Percentiles rank a stretch among this genome's conserved stretches.
phyloP scores from a whole-genome alignment of 495 filamentous ascomycete genomes.

The Alectoria sarmentosa region DNA sequence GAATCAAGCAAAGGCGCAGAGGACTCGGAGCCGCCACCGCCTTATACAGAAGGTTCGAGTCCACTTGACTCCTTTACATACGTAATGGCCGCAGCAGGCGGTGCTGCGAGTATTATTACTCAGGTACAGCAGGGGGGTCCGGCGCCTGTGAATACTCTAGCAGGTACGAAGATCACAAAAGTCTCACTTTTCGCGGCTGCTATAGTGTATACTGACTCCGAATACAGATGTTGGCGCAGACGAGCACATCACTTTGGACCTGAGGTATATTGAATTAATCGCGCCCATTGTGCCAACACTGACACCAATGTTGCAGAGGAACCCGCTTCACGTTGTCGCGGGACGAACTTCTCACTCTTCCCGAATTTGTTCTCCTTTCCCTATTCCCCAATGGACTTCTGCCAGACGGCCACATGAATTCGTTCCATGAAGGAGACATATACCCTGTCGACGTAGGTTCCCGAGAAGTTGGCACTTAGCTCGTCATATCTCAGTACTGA shows the following conservation, averaged over 20 bases:
- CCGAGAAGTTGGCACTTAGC: conserved; percentile 20
- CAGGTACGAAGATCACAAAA: conserved; percentile 51
- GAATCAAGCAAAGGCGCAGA: conserved; percentile 66
- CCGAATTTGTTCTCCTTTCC: conserved; percentile 97
- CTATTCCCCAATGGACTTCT: conserved; percentile 96
- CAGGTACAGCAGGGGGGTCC: conserved; percentile 92
- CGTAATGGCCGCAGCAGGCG: conserved; percentile 95
- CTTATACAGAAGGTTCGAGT: conserved; percentile 89
- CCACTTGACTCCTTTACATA: conserved; percentile 91
- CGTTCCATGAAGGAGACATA: conserved; percentile 85
- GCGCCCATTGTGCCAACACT: conserved; percentile 14
- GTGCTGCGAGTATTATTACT: conserved; percentile 96
- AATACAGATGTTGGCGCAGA: conserved; percentile 72
- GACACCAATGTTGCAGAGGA: conserved; percentile 52
- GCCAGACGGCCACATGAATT: conserved; percentile 92
- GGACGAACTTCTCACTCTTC: conserved; percentile 89
- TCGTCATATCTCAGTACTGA: conserved; percentile 32
- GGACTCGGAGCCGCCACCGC: conserved; percentile 87
- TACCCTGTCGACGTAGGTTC: conserved; percentile 92
- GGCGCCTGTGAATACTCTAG: conserved; percentile 62
- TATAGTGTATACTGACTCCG: not conserved
- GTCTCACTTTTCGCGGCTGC: not conserved
- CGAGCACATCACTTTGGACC: conserved; percentile 91
- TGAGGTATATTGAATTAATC: conserved; percentile 55
- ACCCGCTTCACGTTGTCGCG: conserved; percentile 88